Conservation (phyloP, 2,329 filamentous ascomycete species). For the Plectosphaerella cucumerina region DNA sequence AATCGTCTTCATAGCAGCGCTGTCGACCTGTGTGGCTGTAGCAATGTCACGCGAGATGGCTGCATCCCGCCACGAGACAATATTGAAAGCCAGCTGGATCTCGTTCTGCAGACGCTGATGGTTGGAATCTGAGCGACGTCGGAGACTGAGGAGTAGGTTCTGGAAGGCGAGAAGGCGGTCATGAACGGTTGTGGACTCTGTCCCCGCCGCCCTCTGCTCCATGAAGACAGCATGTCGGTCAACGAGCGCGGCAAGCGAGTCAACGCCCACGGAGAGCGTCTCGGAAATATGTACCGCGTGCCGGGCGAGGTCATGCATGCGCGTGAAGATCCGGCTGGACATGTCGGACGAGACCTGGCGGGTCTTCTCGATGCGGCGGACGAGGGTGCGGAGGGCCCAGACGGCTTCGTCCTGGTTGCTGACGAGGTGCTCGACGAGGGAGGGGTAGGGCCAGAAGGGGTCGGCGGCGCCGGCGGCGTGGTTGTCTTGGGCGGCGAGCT, state of each 20-base stretch:
- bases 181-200: constrained; percentile 16
- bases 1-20: constrained; percentile 46
- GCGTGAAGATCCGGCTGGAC: not conserved
- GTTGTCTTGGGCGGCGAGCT: not conserved
- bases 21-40: constrained; percentile 36
- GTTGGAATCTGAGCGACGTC: constrained; percentile 31
- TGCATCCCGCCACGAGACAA: constrained; percentile 36
- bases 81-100: constrained; percentile 48
- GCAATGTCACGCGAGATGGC: constrained; percentile 32
- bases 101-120: constrained; percentile 46
- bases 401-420: constrained; percentile 27
- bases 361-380: constrained; percentile 27
- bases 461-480: constrained; percentile 11
- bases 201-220: not conserved
- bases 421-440: constrained; percentile 24
- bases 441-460: constrained; percentile 32
- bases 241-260: constrained; percentile 26
- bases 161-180: constrained; percentile 26
- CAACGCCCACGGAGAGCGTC: constrained; percentile 29
- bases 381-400: constrained; percentile 31
- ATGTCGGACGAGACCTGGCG: not conserved
- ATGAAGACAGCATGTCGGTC: constrained; percentile 22
- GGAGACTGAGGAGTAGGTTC: constrained; percentile 27
- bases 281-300: constrained; percentile 41
- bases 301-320: constrained; percentile 35